phyloP scores from a whole-genome alignment of 2,329 filamentous ascomycete species.

The Mycosphaerelloides madeirae region DNA sequence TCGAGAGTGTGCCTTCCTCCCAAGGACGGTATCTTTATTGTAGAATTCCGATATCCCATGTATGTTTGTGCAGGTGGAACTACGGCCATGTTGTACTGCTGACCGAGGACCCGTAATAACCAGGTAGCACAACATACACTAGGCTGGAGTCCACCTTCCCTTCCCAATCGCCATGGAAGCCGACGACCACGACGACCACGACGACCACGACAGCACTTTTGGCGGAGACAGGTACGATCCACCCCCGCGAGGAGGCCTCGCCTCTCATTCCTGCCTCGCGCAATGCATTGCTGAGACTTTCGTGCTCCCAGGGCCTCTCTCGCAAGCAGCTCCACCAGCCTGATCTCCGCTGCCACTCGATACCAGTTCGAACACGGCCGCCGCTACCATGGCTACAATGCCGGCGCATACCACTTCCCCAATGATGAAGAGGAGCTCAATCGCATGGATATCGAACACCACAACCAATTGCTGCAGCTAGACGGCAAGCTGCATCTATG shows the following conservation, averaged over 20 bases:
- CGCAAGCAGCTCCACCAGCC: conserved; percentile 13
- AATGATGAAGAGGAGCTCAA: conserved; percentile 15
- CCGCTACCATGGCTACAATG: conserved; percentile 13
- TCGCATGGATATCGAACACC: conserved; percentile 13
- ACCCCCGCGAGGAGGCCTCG: too few species aligned
- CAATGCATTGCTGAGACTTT: too few species aligned
- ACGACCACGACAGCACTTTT: conserved; percentile 6
- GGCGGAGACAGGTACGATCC: conserved; percentile 7
- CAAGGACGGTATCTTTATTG: too few species aligned
- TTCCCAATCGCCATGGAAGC: neutral
- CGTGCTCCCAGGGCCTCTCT: conserved; percentile 1
- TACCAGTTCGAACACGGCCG: conserved; percentile 13
- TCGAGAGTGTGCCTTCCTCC: too few species aligned
- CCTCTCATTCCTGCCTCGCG: too few species aligned
- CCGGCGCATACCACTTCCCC: conserved; percentile 13
- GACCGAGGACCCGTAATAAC: too few species aligned
- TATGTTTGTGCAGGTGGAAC: too few species aligned
- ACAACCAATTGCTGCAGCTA: conserved; percentile 12
- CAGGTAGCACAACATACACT: too few species aligned
- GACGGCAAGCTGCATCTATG: conserved; percentile 6
- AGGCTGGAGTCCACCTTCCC: too few species aligned
- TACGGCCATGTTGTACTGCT: too few species aligned
- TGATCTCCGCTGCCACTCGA: conserved; percentile 13
- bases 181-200: too few species aligned
- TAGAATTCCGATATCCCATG: too few species aligned